Evolutionary conservation across 2,329 filamentous ascomycete species (phyloP).

Genomic region (Plenodomus lindquistii): DNA sequence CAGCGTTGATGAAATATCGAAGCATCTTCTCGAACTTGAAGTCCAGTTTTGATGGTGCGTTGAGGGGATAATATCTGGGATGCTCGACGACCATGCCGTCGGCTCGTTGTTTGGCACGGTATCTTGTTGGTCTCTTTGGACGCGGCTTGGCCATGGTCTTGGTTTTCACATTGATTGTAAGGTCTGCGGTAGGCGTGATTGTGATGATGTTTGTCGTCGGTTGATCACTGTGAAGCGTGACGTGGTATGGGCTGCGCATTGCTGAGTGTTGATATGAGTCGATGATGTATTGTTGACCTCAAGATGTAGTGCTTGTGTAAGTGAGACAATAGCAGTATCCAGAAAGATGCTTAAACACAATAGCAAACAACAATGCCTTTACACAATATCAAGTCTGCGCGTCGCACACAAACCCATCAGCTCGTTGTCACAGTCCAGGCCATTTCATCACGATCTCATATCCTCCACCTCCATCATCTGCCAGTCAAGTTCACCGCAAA

Average conservation of each 20-base stretch:
- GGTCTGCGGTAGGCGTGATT: background rate
- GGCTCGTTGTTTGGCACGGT: slow-evolving; percentile 14
- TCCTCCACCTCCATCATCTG: background rate
- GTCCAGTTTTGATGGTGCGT: background rate
- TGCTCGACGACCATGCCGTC: slow-evolving; percentile 22
- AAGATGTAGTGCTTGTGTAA: too few relatives aligned
- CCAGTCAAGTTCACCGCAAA: background rate
- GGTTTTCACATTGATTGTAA: slow-evolving; percentile 3
- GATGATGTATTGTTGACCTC: background rate
- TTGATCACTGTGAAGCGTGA: background rate
- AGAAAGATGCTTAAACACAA: background rate
- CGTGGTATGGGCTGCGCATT: background rate
- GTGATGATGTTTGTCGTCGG: background rate
- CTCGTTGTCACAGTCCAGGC: background rate
- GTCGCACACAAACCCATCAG: background rate
- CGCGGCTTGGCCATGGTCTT: slow-evolving; percentile 3
- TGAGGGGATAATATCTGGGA: slow-evolving; percentile 16
- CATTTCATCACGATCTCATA: background rate
- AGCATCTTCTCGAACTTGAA: slow-evolving; percentile 4
- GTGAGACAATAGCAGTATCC: background rate
- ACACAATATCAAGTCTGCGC: background rate
- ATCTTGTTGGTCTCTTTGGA: slow-evolving; percentile 4
- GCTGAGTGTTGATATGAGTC: background rate
- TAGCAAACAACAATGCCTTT: background rate
- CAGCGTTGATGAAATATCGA: background rate